phyloP scores from a whole-genome alignment of 2,329 filamentous ascomycete species.

The Fusarium ambrosium region DNA sequence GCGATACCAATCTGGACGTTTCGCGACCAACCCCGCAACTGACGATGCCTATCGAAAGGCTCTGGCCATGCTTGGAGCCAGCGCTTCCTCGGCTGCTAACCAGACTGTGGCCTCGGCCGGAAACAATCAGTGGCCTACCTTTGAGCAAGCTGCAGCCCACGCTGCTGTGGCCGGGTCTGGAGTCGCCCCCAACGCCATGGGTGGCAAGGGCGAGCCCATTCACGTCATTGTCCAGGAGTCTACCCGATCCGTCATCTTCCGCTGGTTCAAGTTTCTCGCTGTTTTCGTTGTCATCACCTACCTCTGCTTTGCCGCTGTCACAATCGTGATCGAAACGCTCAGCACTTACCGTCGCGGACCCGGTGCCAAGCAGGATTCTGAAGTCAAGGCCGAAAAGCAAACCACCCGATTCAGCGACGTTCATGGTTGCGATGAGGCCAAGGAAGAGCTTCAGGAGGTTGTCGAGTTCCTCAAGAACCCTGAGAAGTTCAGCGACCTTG shows the following conservation, averaged over 20 bases:
- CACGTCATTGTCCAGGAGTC: conserved; percentile 97
- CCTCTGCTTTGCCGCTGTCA: conserved; percentile 81
- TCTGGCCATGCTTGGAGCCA: conserved; percentile 59
- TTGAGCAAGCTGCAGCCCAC: conserved; percentile 49
- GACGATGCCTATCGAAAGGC: conserved; percentile 85
- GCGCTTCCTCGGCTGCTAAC: conserved; percentile 45
- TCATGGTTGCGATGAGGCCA: conserved; percentile 97
- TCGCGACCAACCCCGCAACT: conserved; percentile 83
- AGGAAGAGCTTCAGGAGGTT: conserved; percentile 96
- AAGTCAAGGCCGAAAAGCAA: conserved; percentile 93
- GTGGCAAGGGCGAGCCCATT: conserved; percentile 85
- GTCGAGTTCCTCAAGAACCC: conserved; percentile 97
- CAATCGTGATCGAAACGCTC: conserved; percentile 85
- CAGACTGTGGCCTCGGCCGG: conserved; percentile 34
- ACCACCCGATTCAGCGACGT: conserved; percentile 93
- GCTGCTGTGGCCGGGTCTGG: conserved; percentile 44
- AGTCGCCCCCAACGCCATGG: conserved; percentile 58
- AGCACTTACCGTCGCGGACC: conserved; percentile 82
- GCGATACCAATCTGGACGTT: conserved; percentile 87
- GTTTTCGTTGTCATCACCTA: conserved; percentile 86
- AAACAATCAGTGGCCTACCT: conserved; percentile 48
- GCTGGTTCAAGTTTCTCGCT: conserved; percentile 89
- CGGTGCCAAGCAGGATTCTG: conserved; percentile 78
- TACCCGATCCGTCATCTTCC: conserved; percentile 82
- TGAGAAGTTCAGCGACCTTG: conserved; percentile 91